Conservation (phyloP, 805 yeast species). For the Babjeviella inositovora region DNA sequence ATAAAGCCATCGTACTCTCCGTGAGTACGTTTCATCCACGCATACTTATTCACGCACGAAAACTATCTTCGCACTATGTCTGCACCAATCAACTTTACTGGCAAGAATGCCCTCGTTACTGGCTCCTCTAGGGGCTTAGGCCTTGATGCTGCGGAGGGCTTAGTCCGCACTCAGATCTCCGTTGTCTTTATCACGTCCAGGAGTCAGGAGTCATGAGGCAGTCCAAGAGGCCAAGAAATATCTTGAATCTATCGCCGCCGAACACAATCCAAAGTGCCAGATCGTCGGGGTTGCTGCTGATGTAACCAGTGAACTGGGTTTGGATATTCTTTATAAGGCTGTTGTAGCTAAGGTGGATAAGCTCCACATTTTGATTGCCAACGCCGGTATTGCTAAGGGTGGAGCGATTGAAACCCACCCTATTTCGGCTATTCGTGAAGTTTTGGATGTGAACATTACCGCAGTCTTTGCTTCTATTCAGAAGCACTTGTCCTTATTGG, state of each 20-base stretch:
- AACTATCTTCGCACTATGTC: no score
- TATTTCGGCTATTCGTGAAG: slow-evolving; percentile 43
- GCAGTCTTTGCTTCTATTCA: slow-evolving; percentile 59
- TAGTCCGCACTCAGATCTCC: slow-evolving; percentile 45
- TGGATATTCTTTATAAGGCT: no score
- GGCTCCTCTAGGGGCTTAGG: slow-evolving; percentile 74
- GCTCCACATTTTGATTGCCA: slow-evolving; percentile 53
- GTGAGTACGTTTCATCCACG: no score
- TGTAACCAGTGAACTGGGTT: no score
- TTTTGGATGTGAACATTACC: slow-evolving; percentile 43
- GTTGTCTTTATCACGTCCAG: slow-evolving; percentile 50
- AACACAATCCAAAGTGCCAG: no score
- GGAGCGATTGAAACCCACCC: slow-evolving; percentile 46
- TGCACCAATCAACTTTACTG: slow-evolving; percentile 33
- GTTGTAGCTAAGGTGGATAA: no score
- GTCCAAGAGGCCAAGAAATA: slow-evolving; percentile 14
- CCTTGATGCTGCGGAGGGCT: slow-evolving; percentile 46
- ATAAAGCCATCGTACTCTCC: no score
- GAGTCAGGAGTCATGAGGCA: slow-evolving; percentile 44
- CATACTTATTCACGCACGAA: no score
- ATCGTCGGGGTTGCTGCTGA: no score
- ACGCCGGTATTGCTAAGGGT: slow-evolving; percentile 77
- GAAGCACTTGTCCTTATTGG: slow-evolving; percentile 40
- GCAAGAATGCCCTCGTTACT: slow-evolving; percentile 51
- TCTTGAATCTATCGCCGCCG: no score